These are phyloP conservation scores for Condylostoma magnum DNA, from an alignment of 169 alveolate genomes.

Conservation along the genomic window DNA sequence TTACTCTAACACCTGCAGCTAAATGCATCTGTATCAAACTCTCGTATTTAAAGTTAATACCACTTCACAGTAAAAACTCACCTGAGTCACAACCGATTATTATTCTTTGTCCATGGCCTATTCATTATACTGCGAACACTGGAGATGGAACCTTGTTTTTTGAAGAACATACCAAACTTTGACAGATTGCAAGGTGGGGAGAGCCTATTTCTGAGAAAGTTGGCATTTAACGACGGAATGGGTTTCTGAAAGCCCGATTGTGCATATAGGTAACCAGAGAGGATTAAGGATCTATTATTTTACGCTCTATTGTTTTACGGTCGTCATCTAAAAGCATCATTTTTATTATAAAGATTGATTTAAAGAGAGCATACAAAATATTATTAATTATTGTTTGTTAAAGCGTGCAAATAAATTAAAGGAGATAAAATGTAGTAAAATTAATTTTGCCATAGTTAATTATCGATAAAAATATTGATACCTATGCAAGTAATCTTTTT, in stretches of 20 bases:
- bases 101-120: slow-evolving; percentile 42
- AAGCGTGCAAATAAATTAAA: too few species aligned
- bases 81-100: slow-evolving; percentile 53
- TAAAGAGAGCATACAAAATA: too few species aligned
- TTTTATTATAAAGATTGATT: too few species aligned
- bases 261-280: slow-evolving; percentile 24
- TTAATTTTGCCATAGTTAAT: too few species aligned
- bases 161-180: slow-evolving; percentile 5
- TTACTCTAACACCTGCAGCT: slow-evolving; percentile 40
- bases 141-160: slow-evolving; percentile 39
- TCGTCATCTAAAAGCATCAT: slow-evolving; percentile 5
- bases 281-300: slow-evolving; percentile 27
- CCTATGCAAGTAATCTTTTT: too few species aligned
- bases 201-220: slow-evolving; percentile 13
- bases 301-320: slow-evolving; percentile 18
- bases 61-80: slow-evolving; percentile 49
- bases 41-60: slow-evolving; percentile 50
- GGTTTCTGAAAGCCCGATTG: slow-evolving; percentile 5
- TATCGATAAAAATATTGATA: too few species aligned
- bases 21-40: slow-evolving; percentile 36
- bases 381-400: too few species aligned
- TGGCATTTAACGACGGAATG: slow-evolving; percentile 13
- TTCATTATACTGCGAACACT: slow-evolving; percentile 44
- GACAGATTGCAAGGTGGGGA: slow-evolving; percentile 15
- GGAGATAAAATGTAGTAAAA: too few species aligned